Base-by-base conservation (phyloP, 2,329 filamentous ascomycete species). In the Aspergillus flavus region DNA sequence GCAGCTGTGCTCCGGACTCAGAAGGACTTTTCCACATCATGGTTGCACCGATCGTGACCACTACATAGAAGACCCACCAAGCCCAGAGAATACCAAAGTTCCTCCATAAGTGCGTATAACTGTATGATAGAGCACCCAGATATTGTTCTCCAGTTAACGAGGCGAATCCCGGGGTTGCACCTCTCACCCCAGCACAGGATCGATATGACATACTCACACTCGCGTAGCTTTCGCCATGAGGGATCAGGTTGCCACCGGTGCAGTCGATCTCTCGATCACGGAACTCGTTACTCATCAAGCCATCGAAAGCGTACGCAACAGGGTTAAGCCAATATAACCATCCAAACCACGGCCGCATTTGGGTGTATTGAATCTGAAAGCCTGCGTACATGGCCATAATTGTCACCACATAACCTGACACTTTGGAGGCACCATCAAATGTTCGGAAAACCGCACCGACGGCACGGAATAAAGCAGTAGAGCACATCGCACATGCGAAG, bases 21-120 rank as follows among this genome's bases (percentile, higher is more conserved):
- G 6, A 82, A 71, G 28, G 82, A 77, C 55, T 36, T 16, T 66
- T 68, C 88, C 88, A 90, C 16, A 78, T 78, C 0, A 75, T 77
- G 0, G 88, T 90, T 56, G 79, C 80, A 56, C 83, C 72, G 57
- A 90, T 82, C 0, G 87, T 90, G 10, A 89, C 68, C 7, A 65
- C 81, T 19, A 86, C 84, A 64, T 84, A 89, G 0, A 89, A 73
- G 5, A 74, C 80, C 86, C 87, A 89, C 81, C 82, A 89, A 0
- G 80, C 86, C 80, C 85, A 87, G 30, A 89, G 66, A 46, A 87
- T 85, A 3, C 85, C 86, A 61, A 87, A 83, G 71, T 88, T 87
- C 9, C 85, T 75, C 86, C 86, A 88, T 1, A 87, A 58, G 41
- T 86, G 80, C 0, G 68, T 67, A 43, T 83, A 75, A 19, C 76